Evolutionary conservation across 139 green algal genomes (phyloP).

Genomic region (Chlorella vulgaris): DNA sequence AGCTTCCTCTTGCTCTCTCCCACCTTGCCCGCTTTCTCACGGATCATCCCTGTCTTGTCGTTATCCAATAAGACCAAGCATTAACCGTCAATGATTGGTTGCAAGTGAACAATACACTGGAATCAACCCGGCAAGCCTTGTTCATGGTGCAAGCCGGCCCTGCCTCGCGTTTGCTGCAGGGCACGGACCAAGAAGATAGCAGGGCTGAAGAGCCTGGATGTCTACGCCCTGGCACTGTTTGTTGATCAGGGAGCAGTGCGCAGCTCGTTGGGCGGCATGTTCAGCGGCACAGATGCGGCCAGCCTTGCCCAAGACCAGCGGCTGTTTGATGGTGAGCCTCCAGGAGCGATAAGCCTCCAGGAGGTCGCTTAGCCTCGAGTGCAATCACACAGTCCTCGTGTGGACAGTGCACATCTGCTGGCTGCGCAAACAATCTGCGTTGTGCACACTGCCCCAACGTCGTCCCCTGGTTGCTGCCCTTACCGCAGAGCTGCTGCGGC

Average conservation of each 20-base stretch:
- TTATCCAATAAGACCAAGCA: too few relatives aligned
- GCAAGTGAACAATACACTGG: too few relatives aligned
- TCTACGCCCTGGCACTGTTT: constrained; percentile 72
- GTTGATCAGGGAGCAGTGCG: constrained; percentile 61
- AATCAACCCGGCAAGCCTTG: too few relatives aligned
- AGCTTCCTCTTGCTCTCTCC: not conserved
- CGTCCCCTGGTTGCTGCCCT: not conserved
- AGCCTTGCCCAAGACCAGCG: constrained; percentile 41
- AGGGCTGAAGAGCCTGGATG: constrained; percentile 50
- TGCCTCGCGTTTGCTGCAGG: constrained; percentile 5
- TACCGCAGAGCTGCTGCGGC: constrained; percentile 47
- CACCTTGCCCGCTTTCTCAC: too few relatives aligned
- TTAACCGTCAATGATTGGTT: too few relatives aligned
- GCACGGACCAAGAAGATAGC: constrained; percentile 36
- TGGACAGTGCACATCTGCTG: too few relatives aligned
- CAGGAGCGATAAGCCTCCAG: too few relatives aligned
- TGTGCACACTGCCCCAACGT: not conserved
- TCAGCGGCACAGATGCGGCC: constrained; percentile 16
- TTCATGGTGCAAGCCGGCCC: too few relatives aligned
- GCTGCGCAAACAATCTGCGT: too few relatives aligned
- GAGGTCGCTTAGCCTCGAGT: too few relatives aligned
- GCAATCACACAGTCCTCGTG: too few relatives aligned
- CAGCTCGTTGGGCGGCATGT: constrained; percentile 43
- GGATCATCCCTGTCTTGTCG: too few relatives aligned
- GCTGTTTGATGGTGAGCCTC: constrained; percentile 49